Evolutionary conservation across 2,329 filamentous ascomycete genomes (phyloP).

Genomic region (Scedosporium dehoogii): DNA sequence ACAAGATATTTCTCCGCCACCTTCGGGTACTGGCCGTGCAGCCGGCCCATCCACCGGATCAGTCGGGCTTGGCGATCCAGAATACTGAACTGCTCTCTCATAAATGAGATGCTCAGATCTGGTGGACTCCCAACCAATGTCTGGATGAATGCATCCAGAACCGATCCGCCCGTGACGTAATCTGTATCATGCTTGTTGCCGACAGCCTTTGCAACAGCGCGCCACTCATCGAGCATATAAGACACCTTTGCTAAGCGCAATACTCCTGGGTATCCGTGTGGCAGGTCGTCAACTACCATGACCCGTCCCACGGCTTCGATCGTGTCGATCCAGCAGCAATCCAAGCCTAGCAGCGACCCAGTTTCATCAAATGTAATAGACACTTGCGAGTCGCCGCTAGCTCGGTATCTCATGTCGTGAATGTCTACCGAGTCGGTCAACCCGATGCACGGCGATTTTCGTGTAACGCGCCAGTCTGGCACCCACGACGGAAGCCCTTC

Average conservation of each 20-base stretch:
- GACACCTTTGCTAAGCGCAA: background rate
- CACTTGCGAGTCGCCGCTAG: background rate
- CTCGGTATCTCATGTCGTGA: background rate
- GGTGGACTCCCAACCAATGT: background rate
- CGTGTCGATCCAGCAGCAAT: background rate
- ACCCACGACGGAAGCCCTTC: background rate
- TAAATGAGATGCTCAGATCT: background rate
- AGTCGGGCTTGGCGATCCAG: background rate
- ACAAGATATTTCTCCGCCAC: background rate
- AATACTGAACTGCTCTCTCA: background rate
- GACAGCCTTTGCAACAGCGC: background rate
- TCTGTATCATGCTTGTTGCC: background rate
- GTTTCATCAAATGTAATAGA: background rate
- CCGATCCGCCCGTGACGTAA: background rate
- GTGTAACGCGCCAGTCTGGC: background rate
- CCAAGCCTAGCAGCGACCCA: background rate
- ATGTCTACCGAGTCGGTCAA: background rate
- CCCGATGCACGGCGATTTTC: background rate
- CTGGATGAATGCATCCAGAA: background rate
- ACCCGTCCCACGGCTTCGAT: background rate
- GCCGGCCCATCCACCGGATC: background rate
- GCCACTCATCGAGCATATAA: background rate
- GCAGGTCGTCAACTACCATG: background rate
- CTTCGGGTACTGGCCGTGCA: background rate
- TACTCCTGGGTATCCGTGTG: background rate